Base-by-base conservation (phyloP, 371 early-diverging fungal genomes). In the Catenaria anguillulae region DNA sequence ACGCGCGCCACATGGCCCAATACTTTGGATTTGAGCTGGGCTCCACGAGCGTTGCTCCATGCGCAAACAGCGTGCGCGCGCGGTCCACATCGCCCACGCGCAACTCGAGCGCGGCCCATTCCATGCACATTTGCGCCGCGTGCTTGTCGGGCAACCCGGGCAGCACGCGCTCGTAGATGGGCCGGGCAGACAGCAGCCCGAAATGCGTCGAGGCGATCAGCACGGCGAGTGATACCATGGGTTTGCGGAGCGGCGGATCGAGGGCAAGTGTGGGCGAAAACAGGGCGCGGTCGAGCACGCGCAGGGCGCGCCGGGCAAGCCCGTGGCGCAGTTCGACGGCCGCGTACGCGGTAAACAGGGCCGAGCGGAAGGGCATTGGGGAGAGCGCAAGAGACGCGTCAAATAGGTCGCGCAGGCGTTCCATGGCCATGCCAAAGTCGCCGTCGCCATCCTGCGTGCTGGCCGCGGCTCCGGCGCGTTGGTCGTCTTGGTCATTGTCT, bases 31-130 rank as follows among this genome's bases (percentile, higher is more conserved):
- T 17, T n/a, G n/a, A n/a, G n/a, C n/a, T n/a, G 43, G 96, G 96
- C 71, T 94, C 91, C 60, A 84, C 84, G 68, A 96, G 82, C 71
- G 91, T 93, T 12, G 86, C 79, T 15, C 86, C 89, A 68, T 92
- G 92, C 2, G 82, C 87, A 70, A 84, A 91, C 62, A 98, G 77
- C 19, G 85, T 92, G n/a, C 98, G 72, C 8, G 96, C 90, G 35
- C 98, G 87, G 67, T 97, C 97, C 65, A 94, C 82, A 72, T 98
- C 97, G 26, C 95, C 95, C 62, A 96, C 70, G 64, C 85, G 85
- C 24, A 84, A 78, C 72, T 98, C 97, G 67, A 94, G 68, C 26
- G 85, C 83, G 4, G 91, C 88, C 72, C 84, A 98, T 64, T 87
- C 78, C 58, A 92, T 65, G 36, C 84, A 81, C 79, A 95, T 84